These are phyloP conservation scores for Pluteus cervinus DNA, from an alignment of 768 basidiomycete genomes.

Conservation along the genomic window DNA sequence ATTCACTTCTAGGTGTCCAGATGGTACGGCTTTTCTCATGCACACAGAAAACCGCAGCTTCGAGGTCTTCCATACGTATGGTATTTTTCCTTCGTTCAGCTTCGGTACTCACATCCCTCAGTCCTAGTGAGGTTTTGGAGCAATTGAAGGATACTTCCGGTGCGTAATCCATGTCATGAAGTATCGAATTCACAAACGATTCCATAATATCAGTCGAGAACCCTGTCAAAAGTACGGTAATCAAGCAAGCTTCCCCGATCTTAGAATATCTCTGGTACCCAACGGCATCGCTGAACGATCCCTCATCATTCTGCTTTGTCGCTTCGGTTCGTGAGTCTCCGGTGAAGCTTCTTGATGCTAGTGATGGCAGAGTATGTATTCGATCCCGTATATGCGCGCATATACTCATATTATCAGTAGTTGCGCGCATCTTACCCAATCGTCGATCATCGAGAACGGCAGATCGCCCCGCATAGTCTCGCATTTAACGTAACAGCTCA, in stretches of 20 bases:
- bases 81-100: not conserved
- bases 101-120: not conserved
- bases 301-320: conserved; percentile 75
- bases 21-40: conserved; percentile 62
- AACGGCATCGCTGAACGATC: conserved; percentile 49
- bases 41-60: conserved; percentile 70
- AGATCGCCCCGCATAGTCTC: conserved; percentile 80
- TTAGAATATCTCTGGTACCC: conserved; percentile 87
- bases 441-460: conserved; percentile 89
- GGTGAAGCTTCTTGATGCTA: conserved; percentile 78
- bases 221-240: too few relatives aligned
- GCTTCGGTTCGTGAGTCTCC: conserved; percentile 82
- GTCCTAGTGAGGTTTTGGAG: not conserved
- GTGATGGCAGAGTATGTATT: conserved; percentile 59
- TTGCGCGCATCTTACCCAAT: conserved; percentile 89
- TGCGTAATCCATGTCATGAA: too few relatives aligned
- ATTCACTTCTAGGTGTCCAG: conserved; percentile 52
- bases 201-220: too few relatives aligned
- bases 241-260: conserved; percentile 62
- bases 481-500: conserved; percentile 67
- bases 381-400: not conserved
- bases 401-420: conserved; percentile 31
- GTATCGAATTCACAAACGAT: too few relatives aligned
- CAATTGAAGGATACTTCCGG: conserved; percentile 1
- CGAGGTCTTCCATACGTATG: conserved; percentile 38